A percentile compares a stretch with the other conserved stretches of the same genome.
Evolutionary conservation across 257 asterid species (phyloP).

Genomic region (Solanum pinnatisectum): DNA sequence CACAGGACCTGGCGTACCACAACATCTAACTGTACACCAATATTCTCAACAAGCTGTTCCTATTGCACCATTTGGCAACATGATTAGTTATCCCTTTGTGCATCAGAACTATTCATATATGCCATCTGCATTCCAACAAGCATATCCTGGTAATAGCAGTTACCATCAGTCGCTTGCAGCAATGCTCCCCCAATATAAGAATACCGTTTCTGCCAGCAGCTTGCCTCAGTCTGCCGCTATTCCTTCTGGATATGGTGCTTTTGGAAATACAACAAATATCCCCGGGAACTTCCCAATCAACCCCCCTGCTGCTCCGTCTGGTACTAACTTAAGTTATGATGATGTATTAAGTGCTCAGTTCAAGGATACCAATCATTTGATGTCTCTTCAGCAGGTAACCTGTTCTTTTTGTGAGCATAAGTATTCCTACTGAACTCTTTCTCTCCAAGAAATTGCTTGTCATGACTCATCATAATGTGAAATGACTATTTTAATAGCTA

Average conservation of each 20-base stretch:
- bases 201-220: constrained; percentile 45
- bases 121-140: constrained; percentile 77
- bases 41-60: constrained; percentile 62
- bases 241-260: constrained; percentile 63
- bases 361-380: constrained; percentile 54
- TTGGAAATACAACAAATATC: constrained; percentile 33
- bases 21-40: constrained; percentile 60
- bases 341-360: constrained; percentile 62
- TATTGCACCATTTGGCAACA: constrained; percentile 51
- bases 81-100: constrained; percentile 62
- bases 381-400: constrained; percentile 52
- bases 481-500: neutral
- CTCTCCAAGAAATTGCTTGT: neutral
- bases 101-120: constrained; percentile 65
- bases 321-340: constrained; percentile 45
- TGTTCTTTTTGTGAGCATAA: neutral
- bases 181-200: constrained; percentile 56
- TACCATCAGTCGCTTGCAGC: constrained; percentile 71
- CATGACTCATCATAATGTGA: neutral
- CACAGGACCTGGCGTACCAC: constrained; percentile 63
- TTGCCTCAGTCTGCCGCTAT: constrained; percentile 66
- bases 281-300: constrained; percentile 66
- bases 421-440: neutral
- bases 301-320: constrained; percentile 55
- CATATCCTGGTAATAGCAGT: constrained; percentile 47